phyloP scores from a whole-genome alignment of 2,329 filamentous ascomycete genomes.

The Botrytis cinerea region DNA sequence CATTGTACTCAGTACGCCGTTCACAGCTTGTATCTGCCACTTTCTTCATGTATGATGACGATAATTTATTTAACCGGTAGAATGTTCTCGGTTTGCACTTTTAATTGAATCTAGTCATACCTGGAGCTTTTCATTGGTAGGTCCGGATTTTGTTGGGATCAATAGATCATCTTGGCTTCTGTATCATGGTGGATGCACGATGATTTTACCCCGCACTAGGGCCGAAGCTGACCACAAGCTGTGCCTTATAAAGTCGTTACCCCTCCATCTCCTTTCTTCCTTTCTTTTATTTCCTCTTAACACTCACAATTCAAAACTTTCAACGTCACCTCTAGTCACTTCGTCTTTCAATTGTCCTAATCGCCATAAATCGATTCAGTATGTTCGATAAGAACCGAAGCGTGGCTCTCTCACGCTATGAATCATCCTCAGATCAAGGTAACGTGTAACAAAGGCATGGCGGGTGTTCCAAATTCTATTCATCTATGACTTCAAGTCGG shows the following conservation, averaged over 20 bases:
- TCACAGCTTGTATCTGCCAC: not conserved
- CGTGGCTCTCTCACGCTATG: conserved; percentile 29
- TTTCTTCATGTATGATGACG: not conserved
- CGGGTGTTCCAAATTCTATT: conserved; percentile 33
- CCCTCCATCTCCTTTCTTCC: not conserved
- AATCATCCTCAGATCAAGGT: conserved; percentile 35
- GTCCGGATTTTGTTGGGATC: not conserved
- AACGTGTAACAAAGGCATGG: conserved; percentile 34
- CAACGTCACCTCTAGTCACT: not conserved
- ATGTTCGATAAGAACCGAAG: conserved; percentile 24
- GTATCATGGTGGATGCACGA: not conserved
- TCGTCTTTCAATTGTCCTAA: not conserved
- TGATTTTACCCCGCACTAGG: conserved; percentile 1
- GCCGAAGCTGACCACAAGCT: not conserved
- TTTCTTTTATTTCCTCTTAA: not conserved
- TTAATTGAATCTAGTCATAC: not conserved
- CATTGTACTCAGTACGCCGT: not conserved
- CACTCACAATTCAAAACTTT: not conserved
- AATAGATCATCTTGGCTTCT: not conserved
- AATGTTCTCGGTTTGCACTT: not conserved
- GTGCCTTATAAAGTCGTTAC: not conserved
- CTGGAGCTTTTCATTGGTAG: not conserved
- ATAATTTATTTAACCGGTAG: not conserved
- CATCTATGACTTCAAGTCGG: not conserved
- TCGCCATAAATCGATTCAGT: conserved; percentile 36